These are phyloP conservation scores for Globisporangium abappressorium DNA, from an alignment of 352 stramenopile species.

Conservation along the genomic window DNA sequence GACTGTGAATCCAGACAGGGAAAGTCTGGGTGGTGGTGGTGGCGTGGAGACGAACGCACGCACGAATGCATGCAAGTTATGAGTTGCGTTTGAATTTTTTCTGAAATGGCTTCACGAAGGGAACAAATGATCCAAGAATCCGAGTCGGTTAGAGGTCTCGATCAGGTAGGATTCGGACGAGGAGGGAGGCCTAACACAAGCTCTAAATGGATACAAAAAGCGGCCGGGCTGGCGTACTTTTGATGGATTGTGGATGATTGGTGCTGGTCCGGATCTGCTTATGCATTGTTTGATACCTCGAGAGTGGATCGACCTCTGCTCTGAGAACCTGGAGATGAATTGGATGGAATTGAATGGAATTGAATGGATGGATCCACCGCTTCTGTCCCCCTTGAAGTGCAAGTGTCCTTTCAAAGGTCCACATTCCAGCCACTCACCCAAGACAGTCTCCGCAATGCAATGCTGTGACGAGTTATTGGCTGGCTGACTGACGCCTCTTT, in stretches of 20 bases:
- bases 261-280: neutral
- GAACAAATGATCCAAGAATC: neutral
- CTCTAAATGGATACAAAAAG: neutral
- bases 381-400: neutral
- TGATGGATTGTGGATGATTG: neutral
- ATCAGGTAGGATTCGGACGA: neutral
- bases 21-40: neutral
- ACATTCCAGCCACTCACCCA: neutral
- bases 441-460: neutral
- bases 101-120: no score
- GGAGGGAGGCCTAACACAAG: neutral
- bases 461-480: neutral
- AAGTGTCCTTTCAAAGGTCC: constrained; percentile 2
- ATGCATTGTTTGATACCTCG: no score
- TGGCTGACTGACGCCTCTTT: constrained; percentile 9
- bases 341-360: neutral
- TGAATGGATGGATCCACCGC: neutral
- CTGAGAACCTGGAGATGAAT: neutral
- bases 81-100: no score
- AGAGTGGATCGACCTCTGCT: neutral
- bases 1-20: neutral
- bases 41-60: neutral
- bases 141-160: neutral
- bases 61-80: neutral
- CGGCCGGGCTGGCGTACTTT: neutral